Conservation (phyloP, 441 rosid genomes). For the Croton laevigatus region DNA sequence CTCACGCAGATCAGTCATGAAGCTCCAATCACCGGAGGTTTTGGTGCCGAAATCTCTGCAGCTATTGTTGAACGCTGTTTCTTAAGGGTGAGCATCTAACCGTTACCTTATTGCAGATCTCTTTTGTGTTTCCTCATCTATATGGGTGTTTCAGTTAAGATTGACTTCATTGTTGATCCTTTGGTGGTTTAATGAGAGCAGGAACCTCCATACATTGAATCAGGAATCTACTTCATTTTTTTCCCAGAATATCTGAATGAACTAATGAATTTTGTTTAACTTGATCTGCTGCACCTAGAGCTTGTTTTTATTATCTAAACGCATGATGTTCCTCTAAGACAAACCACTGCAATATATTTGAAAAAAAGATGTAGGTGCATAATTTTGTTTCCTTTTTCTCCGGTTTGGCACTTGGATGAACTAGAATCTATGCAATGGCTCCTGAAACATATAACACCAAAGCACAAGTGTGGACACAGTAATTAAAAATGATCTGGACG, state of each 20-base stretch:
- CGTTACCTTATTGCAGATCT: not conserved
- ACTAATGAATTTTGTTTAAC: too few species aligned
- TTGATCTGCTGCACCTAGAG: not conserved
- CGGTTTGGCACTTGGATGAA: not conserved
- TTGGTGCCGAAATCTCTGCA: slow-evolving; percentile 97
- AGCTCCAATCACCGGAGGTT: slow-evolving; percentile 93
- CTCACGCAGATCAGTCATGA: slow-evolving; percentile 83
- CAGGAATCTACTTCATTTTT: too few species aligned
- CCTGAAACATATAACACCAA: not conserved
- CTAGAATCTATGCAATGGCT: not conserved
- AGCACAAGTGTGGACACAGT: not conserved
- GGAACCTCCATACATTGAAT: not conserved
- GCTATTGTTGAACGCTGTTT: slow-evolving; percentile 82
- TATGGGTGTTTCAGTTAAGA: not conserved
- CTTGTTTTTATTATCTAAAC: not conserved
- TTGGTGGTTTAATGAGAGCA: not conserved
- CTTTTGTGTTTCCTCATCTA: not conserved
- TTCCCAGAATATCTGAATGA: too few species aligned
- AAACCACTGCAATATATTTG: not conserved
- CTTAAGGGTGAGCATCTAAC: slow-evolving; percentile 49
- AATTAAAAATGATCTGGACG: not conserved
- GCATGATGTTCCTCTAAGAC: not conserved
- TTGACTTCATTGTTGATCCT: not conserved
- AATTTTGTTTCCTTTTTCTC: not conserved
- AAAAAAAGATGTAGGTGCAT: not conserved